A percentile compares a stretch with the other conserved stretches of the same genome.
phyloP scores from a whole-genome alignment of 257 asterid genomes.

The Jacaranda copaia region DNA sequence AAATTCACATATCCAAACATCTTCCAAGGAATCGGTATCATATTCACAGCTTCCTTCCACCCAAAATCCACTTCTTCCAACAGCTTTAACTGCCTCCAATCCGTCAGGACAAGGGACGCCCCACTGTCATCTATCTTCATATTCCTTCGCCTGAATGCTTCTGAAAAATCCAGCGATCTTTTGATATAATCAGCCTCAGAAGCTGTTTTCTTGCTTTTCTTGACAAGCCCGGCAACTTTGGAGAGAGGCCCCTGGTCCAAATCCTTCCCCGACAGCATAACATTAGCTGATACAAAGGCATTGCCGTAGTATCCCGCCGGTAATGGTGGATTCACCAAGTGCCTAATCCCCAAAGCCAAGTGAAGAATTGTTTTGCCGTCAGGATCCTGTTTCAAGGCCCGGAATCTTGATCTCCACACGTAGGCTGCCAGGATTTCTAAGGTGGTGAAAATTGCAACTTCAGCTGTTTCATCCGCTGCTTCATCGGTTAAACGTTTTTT shows the following conservation, averaged over 20 bases:
- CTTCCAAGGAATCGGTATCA: not conserved
- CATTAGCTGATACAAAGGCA: conserved; percentile 2
- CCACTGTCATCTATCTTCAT: conserved; percentile 3
- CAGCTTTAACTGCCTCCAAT: conserved; percentile 27
- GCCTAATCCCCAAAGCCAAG: not conserved
- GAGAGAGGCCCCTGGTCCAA: not conserved
- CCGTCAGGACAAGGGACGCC: conserved; percentile 17
- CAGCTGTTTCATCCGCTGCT: not conserved
- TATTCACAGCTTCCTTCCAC: not conserved
- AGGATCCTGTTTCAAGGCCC: conserved; percentile 15
- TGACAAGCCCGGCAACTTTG: conserved; percentile 5
- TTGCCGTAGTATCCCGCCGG: conserved; percentile 20
- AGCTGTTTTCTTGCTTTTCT: conserved; percentile 1
- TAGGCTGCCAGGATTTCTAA: conserved; percentile 20
- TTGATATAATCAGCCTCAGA: not conserved
- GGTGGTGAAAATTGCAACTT: not conserved
- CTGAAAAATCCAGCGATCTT: not conserved
- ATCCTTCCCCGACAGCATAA: not conserved
- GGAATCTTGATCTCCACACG: conserved; percentile 16
- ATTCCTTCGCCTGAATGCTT: not conserved
- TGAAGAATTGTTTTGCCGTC: conserved; percentile 5
- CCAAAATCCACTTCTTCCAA: conserved; percentile 26
- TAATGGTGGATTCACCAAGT: not conserved
- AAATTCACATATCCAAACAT: not conserved
- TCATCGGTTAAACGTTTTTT: not conserved